A percentile compares a stretch with the other conserved stretches of the same genome.
These are phyloP conservation scores for Sanghuangporus sanghuang DNA, from an alignment of 1,284 basidiomycete genomes.

Conservation along the genomic window DNA sequence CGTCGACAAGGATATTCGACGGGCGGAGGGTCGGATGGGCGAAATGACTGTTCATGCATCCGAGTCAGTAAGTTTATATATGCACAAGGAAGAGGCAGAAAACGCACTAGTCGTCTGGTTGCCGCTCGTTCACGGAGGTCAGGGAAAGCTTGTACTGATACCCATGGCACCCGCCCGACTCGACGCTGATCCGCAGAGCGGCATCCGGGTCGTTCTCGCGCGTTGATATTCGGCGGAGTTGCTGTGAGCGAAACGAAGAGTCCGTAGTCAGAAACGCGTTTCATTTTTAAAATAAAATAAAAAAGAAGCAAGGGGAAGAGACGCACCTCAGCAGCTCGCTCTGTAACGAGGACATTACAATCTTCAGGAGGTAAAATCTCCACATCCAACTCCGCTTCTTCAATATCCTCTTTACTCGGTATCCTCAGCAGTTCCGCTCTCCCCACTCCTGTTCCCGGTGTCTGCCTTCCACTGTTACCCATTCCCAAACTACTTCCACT, in stretches of 20 bases:
- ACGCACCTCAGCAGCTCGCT: slow-evolving; percentile 67
- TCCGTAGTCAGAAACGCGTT: not conserved
- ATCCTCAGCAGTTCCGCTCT: slow-evolving; percentile 17
- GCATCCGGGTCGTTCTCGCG: slow-evolving; percentile 54
- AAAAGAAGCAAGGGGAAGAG: too few relatives aligned
- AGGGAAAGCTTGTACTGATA: slow-evolving; percentile 90
- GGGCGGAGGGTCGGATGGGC: slow-evolving; percentile 63
- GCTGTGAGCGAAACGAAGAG: slow-evolving; percentile 45
- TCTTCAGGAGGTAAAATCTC: slow-evolving; percentile 43
- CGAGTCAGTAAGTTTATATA: not conserved
- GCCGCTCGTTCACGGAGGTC: slow-evolving; percentile 40
- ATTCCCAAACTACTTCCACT: not conserved
- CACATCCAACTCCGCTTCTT: slow-evolving; percentile 51
- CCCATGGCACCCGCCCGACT: slow-evolving; percentile 89
- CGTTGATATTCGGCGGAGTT: slow-evolving; percentile 57
- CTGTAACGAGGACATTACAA: slow-evolving; percentile 52
- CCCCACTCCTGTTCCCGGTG: not conserved
- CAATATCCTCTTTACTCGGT: slow-evolving; percentile 44
- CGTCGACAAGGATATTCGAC: slow-evolving; percentile 76
- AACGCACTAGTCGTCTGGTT: slow-evolving; percentile 77
- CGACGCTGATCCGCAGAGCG: slow-evolving; percentile 73
- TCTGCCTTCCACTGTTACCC: not conserved
- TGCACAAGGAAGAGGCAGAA: not conserved
- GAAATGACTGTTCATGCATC: slow-evolving; percentile 43
- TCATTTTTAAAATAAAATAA: too few relatives aligned